phyloP scores from a whole-genome alignment of 2,329 filamentous ascomycete species.

The Fusarium sp. region DNA sequence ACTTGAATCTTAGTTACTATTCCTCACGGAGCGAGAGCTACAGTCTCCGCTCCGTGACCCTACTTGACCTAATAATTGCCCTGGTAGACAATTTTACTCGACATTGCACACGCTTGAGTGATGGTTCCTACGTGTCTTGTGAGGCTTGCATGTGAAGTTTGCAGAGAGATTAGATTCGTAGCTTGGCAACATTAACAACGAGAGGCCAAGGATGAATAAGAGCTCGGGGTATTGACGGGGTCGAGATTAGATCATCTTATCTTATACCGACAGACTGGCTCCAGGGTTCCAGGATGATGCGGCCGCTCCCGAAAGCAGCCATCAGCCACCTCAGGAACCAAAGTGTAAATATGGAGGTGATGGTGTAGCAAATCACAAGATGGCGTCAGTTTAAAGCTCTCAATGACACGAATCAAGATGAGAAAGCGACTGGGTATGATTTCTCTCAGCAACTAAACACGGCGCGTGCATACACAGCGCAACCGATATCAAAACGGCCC shows the following conservation, averaged over 20 bases:
- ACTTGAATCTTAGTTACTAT: conserved; percentile 44
- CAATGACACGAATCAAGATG: not conserved
- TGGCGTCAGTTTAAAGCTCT: not conserved
- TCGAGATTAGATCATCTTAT: not conserved
- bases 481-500: conserved; percentile 6
- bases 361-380: not conserved
- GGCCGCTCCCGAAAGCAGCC: not conserved
- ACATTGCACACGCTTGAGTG: conserved; percentile 43
- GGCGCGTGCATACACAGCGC: conserved; percentile 17
- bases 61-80: conserved; percentile 47
- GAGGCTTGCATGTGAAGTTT: not conserved
- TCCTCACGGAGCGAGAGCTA: conserved; percentile 37
- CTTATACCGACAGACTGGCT: not conserved
- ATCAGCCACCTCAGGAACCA: not conserved
- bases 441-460: conserved; percentile 28
- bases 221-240: not conserved
- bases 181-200: not conserved
- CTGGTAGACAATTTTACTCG: conserved; percentile 49
- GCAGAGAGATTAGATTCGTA: not conserved
- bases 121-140: not conserved
- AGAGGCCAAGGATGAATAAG: not conserved
- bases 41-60: conserved; percentile 34
- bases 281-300: conserved; percentile 13
- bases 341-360: not conserved
- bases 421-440: conserved; percentile 37